Percentiles rank a stretch among this genome's conserved stretches.
Conservation (phyloP, 192 early-diverging fungal genomes). For the Backusella parvicylindrica region DNA sequence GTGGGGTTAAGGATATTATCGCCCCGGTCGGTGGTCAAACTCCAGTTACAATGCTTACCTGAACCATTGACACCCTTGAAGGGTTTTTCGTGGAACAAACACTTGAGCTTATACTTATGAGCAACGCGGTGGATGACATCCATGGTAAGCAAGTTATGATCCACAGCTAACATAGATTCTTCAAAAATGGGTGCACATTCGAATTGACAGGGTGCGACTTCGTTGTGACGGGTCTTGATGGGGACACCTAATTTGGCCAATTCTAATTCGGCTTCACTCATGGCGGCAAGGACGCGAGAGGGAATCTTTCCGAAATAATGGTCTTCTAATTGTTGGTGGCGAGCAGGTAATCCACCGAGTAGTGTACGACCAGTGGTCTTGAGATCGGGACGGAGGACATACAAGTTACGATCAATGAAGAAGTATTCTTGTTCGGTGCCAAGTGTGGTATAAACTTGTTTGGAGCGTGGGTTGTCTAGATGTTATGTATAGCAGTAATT, state of each 20-base stretch:
- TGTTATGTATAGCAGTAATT: too few relatives aligned
- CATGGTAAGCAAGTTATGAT: constrained; percentile 99
- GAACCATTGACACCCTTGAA: constrained; percentile 99
- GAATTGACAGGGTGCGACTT: constrained; percentile 98
- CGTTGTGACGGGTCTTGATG: constrained; percentile 99
- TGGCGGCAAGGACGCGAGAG: constrained; percentile 82
- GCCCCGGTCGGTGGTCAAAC: constrained; percentile 88
- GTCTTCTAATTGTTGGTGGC: constrained; percentile 99
- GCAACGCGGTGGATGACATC: constrained; percentile 95
- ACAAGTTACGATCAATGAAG: constrained; percentile 93
- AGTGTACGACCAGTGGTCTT: constrained; percentile 96
- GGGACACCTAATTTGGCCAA: constrained; percentile 92
- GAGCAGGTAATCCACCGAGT: constrained; percentile 89
- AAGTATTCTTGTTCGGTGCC: constrained; percentile 99
- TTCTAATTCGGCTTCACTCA: constrained; percentile 95
- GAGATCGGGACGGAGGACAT: constrained; percentile 91
- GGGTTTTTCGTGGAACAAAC: constrained; percentile 99
- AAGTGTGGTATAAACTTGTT: constrained; percentile 87
- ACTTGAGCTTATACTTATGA: constrained; percentile 95
- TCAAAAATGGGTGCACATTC: constrained; percentile 99
- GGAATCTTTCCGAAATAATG: constrained; percentile 99
- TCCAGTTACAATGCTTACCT: constrained; percentile 99
- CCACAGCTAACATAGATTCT: constrained; percentile 91
- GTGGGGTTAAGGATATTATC: constrained; percentile 98
- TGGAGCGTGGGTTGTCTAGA: constrained; percentile 59